Conservation (phyloP, 2,329 filamentous ascomycete genomes). For the Lecanoromycetidae sp. region DNA sequence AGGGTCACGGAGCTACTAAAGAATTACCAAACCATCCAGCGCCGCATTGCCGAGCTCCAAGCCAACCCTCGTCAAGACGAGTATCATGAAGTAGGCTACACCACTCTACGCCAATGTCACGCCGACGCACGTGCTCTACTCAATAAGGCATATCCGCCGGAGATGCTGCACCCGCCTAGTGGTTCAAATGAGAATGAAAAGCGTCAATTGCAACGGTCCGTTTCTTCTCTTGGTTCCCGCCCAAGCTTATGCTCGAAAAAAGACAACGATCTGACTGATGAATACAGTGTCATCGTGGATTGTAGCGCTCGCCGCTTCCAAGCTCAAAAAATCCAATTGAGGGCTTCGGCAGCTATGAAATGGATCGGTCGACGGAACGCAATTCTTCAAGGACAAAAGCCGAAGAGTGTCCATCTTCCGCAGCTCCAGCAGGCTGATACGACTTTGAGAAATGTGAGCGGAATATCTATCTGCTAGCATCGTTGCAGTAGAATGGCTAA, state of each 20-base stretch:
- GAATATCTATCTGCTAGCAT: neutral
- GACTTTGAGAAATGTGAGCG: conserved; percentile 35
- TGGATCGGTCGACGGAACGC: conserved; percentile 45
- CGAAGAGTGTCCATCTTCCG: conserved; percentile 35
- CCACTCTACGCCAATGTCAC: conserved; percentile 44
- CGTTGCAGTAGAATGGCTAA: conserved; percentile 1
- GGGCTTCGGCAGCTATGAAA: conserved; percentile 44
- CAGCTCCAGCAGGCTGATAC: conserved; percentile 39
- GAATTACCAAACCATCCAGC: conserved; percentile 50
- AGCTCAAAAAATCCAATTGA: conserved; percentile 49
- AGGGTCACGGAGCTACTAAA: conserved; percentile 52
- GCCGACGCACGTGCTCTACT: conserved; percentile 44
- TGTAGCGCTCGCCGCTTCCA: conserved; percentile 48
- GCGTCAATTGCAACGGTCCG: conserved; percentile 43
- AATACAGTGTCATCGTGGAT: conserved; percentile 52
- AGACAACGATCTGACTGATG: conserved; percentile 19
- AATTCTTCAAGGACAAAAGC: conserved; percentile 39
- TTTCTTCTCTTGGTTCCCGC: neutral
- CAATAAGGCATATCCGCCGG: conserved; percentile 39
- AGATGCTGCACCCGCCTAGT: conserved; percentile 29
- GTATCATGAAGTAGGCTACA: conserved; percentile 47
- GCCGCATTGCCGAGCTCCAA: conserved; percentile 44
- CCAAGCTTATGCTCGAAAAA: neutral
- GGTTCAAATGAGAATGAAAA: conserved; percentile 43
- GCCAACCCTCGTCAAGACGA: conserved; percentile 41